Conservation (phyloP, 768 basidiomycete species). For the Obba rivulosa region DNA sequence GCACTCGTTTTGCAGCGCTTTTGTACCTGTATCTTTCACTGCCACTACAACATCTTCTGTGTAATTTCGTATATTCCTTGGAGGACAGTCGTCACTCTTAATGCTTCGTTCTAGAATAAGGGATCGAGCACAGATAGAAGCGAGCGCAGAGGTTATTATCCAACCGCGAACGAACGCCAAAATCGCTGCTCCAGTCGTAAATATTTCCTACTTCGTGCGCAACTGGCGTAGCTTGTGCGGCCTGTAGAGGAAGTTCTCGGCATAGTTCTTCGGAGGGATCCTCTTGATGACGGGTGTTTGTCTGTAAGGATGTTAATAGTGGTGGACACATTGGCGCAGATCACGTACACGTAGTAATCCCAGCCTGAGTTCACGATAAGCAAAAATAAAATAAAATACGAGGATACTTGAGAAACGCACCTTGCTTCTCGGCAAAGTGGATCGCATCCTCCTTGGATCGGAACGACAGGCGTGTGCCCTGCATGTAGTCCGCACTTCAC, state of each 20-base stretch:
- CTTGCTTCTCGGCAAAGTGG: constrained; percentile 97
- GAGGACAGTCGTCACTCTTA: too few relatives aligned
- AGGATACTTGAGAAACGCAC: constrained; percentile 31
- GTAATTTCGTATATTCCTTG: too few relatives aligned
- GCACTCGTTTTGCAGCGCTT: too few relatives aligned
- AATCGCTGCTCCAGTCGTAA: too few relatives aligned
- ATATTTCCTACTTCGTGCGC: constrained; percentile 85
- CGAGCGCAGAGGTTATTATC: too few relatives aligned
- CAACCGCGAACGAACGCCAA: too few relatives aligned
- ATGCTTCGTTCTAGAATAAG: too few relatives aligned
- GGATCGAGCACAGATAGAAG: too few relatives aligned
- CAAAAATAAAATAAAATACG: background rate
- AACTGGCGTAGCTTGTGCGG: constrained; percentile 74
- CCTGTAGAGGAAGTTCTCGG: constrained; percentile 88
- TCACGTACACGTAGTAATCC: constrained; percentile 84
- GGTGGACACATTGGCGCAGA: background rate
- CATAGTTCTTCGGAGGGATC: constrained; percentile 81
- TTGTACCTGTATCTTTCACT: too few relatives aligned
- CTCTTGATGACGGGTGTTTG: constrained; percentile 56
- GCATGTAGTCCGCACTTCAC: constrained; percentile 89
- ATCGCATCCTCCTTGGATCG: constrained; percentile 84
- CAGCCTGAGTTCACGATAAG: constrained; percentile 54
- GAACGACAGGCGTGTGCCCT: constrained; percentile 82
- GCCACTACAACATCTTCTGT: too few relatives aligned
- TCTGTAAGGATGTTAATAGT: constrained; percentile 24